A percentile compares a stretch with the other conserved stretches of the same genome.
Evolutionary conservation across 345 rosid species (phyloP).

Genomic region (Trapa incisa): DNA sequence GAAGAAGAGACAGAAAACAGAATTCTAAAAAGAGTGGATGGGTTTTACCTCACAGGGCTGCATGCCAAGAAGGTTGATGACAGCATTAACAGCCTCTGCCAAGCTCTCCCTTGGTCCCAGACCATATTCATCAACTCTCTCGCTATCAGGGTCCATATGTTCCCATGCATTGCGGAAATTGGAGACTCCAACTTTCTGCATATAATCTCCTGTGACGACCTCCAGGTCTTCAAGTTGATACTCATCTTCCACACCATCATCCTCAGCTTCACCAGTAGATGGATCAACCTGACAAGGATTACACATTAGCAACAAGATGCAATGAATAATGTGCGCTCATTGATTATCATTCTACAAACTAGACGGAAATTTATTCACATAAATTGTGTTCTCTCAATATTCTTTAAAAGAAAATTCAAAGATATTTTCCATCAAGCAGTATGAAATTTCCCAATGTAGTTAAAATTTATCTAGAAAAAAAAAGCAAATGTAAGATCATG

Average conservation of each 20-base stretch:
- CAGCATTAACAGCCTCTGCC: no score
- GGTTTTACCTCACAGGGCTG: slow-evolving; percentile 32
- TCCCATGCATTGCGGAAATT: slow-evolving; percentile 20
- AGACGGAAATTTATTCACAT: background rate
- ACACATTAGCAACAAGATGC: background rate
- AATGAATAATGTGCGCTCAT: background rate
- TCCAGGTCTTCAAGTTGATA: slow-evolving; percentile 96
- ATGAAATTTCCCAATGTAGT: no score
- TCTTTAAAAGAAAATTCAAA: no score
- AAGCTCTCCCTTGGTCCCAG: no score
- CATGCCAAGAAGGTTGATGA: no score
- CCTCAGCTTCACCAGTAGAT: slow-evolving; percentile 78
- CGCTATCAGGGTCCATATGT: no score
- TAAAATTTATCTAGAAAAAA: no score
- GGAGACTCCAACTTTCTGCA: slow-evolving; percentile 73
- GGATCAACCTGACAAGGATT: slow-evolving; percentile 60
- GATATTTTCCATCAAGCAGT: background rate
- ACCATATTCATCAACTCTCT: no score
- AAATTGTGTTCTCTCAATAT: background rate
- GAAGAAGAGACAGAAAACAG: no score
- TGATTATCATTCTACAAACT: background rate
- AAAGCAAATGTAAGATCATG: background rate
- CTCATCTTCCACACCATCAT: slow-evolving; percentile 95
- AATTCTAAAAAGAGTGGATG: no score
- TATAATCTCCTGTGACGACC: slow-evolving; percentile 83